Base-by-base conservation (phyloP, 164 flowering plant genomes). In the Berberis thunbergii region DNA sequence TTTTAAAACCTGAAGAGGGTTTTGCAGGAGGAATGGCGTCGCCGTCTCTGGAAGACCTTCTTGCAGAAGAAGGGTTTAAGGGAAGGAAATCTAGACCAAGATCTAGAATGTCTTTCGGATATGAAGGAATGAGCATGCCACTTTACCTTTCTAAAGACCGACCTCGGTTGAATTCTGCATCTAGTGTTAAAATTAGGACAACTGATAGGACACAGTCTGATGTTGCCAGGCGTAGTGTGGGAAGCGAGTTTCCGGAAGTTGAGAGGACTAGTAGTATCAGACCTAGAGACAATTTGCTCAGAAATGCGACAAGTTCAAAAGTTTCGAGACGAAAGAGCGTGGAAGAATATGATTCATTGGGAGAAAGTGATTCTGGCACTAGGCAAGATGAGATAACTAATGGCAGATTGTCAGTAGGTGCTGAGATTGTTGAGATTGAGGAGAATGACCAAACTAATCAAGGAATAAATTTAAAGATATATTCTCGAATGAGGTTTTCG, bases 1-100 rank as follows among this genome's bases (percentile, higher is more conserved):
- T 26, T 26, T 26, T 26, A 26, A 26, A 9, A 38, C 3, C 56
- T 43, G 53, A 1, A 10, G 60, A 9, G 52, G 41, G n/a, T 46
- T 5, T 7, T 11, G 41, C 46, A 60, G 44, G 56, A 39, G 43
- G 63, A 67, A 86, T 83, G 95, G 78, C 89, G 13, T 75, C 79
- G 43, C 59, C 69, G 9, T 83, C 96, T 59, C 73, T 88, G 70
- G 82, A 80, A 67, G 82, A 86, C 38, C 86, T 88, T 69, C 84
- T 88, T 46, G 78, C 76, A 11, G 77, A 82, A 64, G 96, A 88
- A 65, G 90, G 90, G 6, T 88, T 86, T 52, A 77, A 66, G 63
- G 78, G 83, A 59, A 72, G 80, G 63, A 79, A 60, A 67, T 67
- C 69, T 39, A 67, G 62, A 62, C 45, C 59, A 4, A 72, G 66